Conservation (phyloP, 2,329 filamentous ascomycete genomes). For the Nannizziopsis arthrosporioides region DNA sequence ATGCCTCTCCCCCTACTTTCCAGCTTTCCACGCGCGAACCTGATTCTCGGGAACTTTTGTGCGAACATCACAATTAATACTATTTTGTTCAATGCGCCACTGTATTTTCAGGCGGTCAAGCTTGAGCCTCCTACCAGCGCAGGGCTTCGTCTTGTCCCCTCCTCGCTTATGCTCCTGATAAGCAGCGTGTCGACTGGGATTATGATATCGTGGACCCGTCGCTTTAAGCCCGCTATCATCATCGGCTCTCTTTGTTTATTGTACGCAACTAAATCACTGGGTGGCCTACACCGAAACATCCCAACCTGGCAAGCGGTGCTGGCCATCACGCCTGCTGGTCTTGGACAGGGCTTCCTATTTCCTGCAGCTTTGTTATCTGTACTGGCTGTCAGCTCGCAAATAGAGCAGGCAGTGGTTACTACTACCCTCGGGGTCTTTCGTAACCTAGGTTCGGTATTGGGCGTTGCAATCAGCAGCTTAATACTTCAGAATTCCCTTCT, state of each 20-base stretch:
- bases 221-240: conserved; percentile 49
- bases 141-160: conserved; percentile 58
- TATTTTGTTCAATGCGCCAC: conserved; percentile 58
- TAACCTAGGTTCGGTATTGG: conserved; percentile 58
- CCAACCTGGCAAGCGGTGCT: conserved; percentile 45
- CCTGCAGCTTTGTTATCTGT: conserved; percentile 53
- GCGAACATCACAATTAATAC: conserved; percentile 40
- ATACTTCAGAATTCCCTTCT: conserved; percentile 61
- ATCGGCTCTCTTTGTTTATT: conserved; percentile 41
- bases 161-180: conserved; percentile 45
- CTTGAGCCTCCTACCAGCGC: conserved; percentile 57
- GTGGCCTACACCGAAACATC: conserved; percentile 41
- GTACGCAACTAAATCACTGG: conserved; percentile 42
- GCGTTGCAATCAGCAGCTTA: conserved; percentile 59
- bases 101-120: conserved; percentile 67
- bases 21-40: conserved; percentile 36
- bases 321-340: conserved; percentile 45
- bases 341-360: conserved; percentile 54
- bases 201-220: conserved; percentile 48
- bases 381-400: conserved; percentile 47
- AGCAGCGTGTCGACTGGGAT: conserved; percentile 50
- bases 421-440: conserved; percentile 61
- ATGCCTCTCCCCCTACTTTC: conserved; percentile 41
- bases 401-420: conserved; percentile 57
- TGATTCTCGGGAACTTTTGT: conserved; percentile 44